phyloP scores from a whole-genome alignment of 305 asterid genomes.

The Solanum chacoense region DNA sequence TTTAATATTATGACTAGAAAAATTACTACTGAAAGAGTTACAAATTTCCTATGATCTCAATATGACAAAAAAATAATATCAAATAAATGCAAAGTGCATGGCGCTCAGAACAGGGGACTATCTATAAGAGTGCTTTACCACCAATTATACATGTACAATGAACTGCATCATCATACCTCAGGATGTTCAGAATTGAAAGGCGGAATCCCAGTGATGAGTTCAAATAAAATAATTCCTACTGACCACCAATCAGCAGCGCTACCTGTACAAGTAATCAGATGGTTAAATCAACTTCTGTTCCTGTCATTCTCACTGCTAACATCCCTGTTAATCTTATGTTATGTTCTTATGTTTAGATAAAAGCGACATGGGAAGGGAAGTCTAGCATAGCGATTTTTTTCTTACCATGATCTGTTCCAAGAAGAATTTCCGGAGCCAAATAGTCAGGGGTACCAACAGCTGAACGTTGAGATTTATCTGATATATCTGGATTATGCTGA shows the following conservation, averaged over 20 bases:
- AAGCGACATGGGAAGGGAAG: not conserved
- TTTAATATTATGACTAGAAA: not conserved
- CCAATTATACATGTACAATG: not conserved
- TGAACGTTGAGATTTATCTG: constrained; percentile 37
- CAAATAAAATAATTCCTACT: constrained; percentile 71
- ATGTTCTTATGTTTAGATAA: not conserved
- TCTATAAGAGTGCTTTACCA: not conserved
- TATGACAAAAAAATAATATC: not conserved
- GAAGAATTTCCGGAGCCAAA: constrained; percentile 97
- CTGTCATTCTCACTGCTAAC: not conserved
- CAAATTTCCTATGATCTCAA: not conserved
- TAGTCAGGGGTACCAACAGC: constrained; percentile 98
- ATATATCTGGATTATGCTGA: constrained; percentile 33
- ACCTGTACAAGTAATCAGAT: constrained; percentile 32
- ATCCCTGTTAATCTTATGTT: not conserved
- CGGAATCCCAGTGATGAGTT: constrained; percentile 68
- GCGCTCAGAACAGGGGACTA: not conserved
- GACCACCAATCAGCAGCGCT: constrained; percentile 96
- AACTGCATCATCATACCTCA: constrained; percentile 42
- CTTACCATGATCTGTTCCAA: constrained; percentile 89
- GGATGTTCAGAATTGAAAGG: constrained; percentile 78
- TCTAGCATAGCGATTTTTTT: not conserved
- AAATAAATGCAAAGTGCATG: not conserved
- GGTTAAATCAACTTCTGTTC: not conserved
- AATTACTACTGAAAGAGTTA: not conserved